Base-by-base conservation (phyloP, 2,329 filamentous ascomycete genomes). In the Apiospora pterosperma region DNA sequence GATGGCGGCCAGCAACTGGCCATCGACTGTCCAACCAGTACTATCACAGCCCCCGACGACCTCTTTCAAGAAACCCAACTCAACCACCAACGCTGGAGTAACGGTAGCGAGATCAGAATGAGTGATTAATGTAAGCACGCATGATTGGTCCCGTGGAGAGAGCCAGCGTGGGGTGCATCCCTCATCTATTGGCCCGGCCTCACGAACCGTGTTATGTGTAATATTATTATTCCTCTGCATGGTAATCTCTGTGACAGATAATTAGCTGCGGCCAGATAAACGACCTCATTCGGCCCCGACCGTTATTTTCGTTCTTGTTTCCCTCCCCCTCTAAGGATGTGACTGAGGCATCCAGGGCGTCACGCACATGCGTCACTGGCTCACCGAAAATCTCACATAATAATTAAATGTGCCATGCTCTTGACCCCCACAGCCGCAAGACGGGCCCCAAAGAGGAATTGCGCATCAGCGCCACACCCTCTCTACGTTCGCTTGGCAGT, bases 351-450 rank as follows among this genome's bases (percentile, higher is more conserved):
- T n/a, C n/a, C n/a, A n/a, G n/a, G n/a, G 25, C 34, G 48, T 34
- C 25, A 55, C 48, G 16, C 16, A n/a, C 48, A 34, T n/a, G 10
- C 21, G 42, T 48, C 5, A 14, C 10, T 25, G 11, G n/a, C 28
- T 55, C 48, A 55, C 48, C 48, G 48, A 55, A 55, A 55, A 55
- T 55, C 48, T 55, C 14, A 55, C 48, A 55, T 55, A 28, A 55
- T 34, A n/a, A n/a, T 12, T 28, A 14, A 42, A 4, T 39, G n/a
- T 34, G 48, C 48, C n/a, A 10, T 25, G n/a, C 21, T 19, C 6
- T 12, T 16, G 3, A 7, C 16, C 44, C 44, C 14, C 11, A 52
- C 44, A 12, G 48, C 34, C 48, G 34, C 28, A 55, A 28, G 48
- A 55, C 28, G 48, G 12, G 6, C 16, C 4, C 4, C n/a, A 2